Evolutionary conservation across 371 early-diverging fungal genomes (phyloP), one percentile per base, ranked within the genome.

Genomic region (Mucor ambiguus): DNA sequence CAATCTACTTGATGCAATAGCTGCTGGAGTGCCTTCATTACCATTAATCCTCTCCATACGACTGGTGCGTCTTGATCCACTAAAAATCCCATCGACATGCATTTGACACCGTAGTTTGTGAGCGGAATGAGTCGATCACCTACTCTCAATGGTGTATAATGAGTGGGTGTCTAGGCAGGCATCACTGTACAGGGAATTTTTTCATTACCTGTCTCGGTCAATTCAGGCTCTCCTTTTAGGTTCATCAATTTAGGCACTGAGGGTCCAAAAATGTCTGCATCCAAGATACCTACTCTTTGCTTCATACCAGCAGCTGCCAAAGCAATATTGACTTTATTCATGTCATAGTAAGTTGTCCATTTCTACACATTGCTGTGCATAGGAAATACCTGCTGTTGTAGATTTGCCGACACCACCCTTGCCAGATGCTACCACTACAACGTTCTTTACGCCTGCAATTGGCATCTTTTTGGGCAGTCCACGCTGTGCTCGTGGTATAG

Each of bases 381-480:
- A 52, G 12, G 12, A 18, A 14, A 58, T 83, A 92, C 93, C 94
- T 61, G 94, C 85, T 20, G 92, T 89, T 0, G 95, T 95, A 0
- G 93, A 92, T 70, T 96, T 96, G 18, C 96, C 96, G 8, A 95
- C 95, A 30, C 95, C 95, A 10, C 95, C 95, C 70, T 95, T 95
- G 14, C 93, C 95, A 9, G 94, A 94, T 18, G 92, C 90, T 0
- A 95, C 92, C n/a, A 91, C 92, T 46, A 95, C 82, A 9, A 92
- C 85, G 22, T 88, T 79, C 68, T 88, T 88, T 11, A 92, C 91
- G 29, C 88, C 87, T 22, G 76, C 78, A 69, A 93, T 89, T 7
- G 84, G 78, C 70, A 79, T 74, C 70, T 88, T 88, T 44, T 81
- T 80, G 18, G 93, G 93, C 16, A 92, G 71, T 0, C 92, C 92